Conservation (phyloP, 306 rosid genomes). For the Sechiopsis laciniata region DNA sequence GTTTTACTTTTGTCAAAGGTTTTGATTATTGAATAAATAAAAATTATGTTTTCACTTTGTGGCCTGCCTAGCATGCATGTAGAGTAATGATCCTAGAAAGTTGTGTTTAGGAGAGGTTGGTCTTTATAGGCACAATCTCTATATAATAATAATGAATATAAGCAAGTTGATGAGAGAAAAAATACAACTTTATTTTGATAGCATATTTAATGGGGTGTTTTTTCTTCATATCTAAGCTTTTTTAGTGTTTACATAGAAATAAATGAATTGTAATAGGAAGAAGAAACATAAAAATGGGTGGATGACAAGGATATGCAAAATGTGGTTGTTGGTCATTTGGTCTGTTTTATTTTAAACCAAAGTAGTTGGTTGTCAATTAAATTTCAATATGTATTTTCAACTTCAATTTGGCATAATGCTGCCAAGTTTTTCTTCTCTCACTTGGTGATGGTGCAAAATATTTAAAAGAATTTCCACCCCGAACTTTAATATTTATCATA, state of each 20-base stretch:
- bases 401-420: neutral
- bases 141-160: neutral
- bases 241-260: conserved; percentile 4
- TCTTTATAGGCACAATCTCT: neutral
- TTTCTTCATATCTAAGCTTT: neutral
- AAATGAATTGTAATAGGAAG: conserved; percentile 4
- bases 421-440: neutral
- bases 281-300: neutral
- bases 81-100: too few species aligned
- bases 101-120: too few species aligned
- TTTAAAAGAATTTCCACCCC: neutral
- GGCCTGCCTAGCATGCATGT: too few species aligned
- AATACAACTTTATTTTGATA: conserved; percentile 6
- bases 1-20: too few species aligned
- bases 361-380: too few species aligned
- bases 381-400: neutral
- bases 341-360: neutral
- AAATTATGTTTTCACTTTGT: too few species aligned
- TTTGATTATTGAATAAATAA: too few species aligned
- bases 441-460: neutral
- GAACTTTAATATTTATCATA: neutral
- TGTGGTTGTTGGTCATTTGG: conserved; percentile 16
- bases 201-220: neutral
- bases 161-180: conserved; percentile 15
- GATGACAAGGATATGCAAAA: conserved; percentile 5